phyloP scores from a whole-genome alignment of 345 rosid genomes.

The Arabis alpina region DNA sequence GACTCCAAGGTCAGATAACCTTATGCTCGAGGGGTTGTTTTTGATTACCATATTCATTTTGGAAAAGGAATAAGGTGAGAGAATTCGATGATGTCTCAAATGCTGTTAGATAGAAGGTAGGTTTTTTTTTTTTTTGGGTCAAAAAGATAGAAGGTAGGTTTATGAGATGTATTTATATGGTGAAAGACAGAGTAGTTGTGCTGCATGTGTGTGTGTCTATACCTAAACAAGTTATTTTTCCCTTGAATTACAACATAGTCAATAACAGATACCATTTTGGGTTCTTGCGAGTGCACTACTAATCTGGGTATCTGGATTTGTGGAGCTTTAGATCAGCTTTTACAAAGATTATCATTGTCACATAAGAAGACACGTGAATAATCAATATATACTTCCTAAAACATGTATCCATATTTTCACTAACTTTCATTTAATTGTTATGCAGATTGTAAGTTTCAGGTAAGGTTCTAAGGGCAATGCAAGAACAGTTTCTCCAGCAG shows the following conservation, averaged over 20 bases:
- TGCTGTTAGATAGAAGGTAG: constrained; percentile 27
- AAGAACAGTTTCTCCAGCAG: no score
- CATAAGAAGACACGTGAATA: no score
- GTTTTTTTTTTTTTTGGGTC: no score
- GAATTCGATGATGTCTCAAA: constrained; percentile 12
- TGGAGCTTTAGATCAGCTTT: constrained; percentile 16
- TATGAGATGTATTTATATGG: constrained; percentile 35
- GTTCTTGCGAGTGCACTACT: no score
- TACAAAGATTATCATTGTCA: constrained; percentile 1
- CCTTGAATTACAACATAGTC: constrained; percentile 31
- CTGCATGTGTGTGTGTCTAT: constrained; percentile 36
- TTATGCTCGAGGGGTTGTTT: constrained; percentile 40
- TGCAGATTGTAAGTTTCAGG: no score
- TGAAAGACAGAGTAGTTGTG: constrained; percentile 37
- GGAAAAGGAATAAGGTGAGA: constrained; percentile 20
- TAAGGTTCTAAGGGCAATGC: no score
- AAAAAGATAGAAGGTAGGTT: constrained; percentile 37
- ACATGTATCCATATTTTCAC: no score
- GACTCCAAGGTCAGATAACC: constrained; percentile 46
- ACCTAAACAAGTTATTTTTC: constrained; percentile 27
- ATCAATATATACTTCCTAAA: no score
- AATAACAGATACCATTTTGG: constrained; percentile 14
- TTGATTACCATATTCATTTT: constrained; percentile 40
- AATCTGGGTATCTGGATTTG: constrained; percentile 11
- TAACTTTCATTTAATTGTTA: no score